A percentile compares a stretch with the other conserved stretches of the same genome.
Evolutionary conservation across 352 stramenopile genomes (phyloP).

Genomic region (Phytophthora colocasiae): DNA sequence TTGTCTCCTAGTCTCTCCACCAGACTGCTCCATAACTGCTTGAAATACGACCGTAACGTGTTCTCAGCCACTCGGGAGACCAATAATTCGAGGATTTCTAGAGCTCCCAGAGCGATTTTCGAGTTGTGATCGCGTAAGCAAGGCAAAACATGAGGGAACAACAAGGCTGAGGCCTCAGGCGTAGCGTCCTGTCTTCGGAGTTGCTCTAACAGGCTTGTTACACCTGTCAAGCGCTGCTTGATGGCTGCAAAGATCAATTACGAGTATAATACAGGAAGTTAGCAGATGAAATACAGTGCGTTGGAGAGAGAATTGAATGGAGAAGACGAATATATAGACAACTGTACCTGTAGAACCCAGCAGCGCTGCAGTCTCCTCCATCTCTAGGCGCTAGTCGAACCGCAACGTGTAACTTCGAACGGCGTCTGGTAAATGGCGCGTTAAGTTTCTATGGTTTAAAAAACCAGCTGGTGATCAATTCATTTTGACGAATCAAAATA

Average conservation of each 20-base stretch:
- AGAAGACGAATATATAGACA: neutral
- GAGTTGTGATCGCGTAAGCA: conserved; percentile 88
- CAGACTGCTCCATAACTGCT: conserved; percentile 72
- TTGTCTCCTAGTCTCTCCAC: conserved; percentile 81
- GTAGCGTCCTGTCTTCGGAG: conserved; percentile 38
- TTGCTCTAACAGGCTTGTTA: conserved; percentile 61
- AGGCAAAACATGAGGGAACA: conserved; percentile 66
- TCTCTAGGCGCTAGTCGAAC: conserved; percentile 10
- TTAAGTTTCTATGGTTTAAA: conserved; percentile 33
- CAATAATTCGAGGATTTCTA: conserved; percentile 71
- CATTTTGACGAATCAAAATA: neutral
- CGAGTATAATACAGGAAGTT: neutral
- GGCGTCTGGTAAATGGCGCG: conserved; percentile 1
- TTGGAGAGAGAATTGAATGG: neutral
- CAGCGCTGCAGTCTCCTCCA: conserved; percentile 67
- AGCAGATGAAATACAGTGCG: neutral
- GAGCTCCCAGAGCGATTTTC: conserved; percentile 71
- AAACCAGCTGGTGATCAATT: conserved; percentile 2
- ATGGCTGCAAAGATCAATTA: conserved; percentile 52
- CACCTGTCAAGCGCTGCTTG: conserved; percentile 81
- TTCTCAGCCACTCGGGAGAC: conserved; percentile 52
- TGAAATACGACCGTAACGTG: conserved; percentile 61
- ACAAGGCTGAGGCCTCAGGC: conserved; percentile 45
- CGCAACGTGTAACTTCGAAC: neutral
- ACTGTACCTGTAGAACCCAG: conserved; percentile 62